Evolutionary conservation across 108 stramenopile genomes (phyloP), one percentile per base, ranked within the genome.

Genomic region (Aurantiochytrium sp.): DNA sequence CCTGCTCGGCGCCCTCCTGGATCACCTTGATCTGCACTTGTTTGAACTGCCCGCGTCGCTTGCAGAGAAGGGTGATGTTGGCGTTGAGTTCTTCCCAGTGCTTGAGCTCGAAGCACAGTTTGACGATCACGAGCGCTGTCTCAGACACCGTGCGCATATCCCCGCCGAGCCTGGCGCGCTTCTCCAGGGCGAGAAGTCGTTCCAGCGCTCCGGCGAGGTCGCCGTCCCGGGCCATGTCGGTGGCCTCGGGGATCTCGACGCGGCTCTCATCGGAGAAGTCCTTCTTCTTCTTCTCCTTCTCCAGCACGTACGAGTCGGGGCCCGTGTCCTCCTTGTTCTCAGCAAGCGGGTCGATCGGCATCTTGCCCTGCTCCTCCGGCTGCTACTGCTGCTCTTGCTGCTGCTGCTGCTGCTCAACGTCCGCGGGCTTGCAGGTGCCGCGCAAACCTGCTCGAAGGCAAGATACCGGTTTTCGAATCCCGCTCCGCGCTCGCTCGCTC

Each of bases 71-170:
- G 37, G 89, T 90, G 27, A 92, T 37, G 4, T 91, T 91, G 27
- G 93, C 54, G 89, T 93, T 93, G 39, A 93, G 86, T 88, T 92
- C 90, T 21, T 87, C 91, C 93, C 93, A 93, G 39, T 93, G 91
- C 42, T 86, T 45, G 19, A 50, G 45, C 24, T 89, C 42, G n/a
- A 48, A 69, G 85, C 92, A 91, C 36, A 93, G 90, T 41, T 91
- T 32, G 31, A 87, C 65, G 89, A 91, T 91, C 10, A 89, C 89
- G n/a, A 93, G 54, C 19, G 91, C 86, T 17, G 92, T 85, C 81
- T 92, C 92, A 41, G 88, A 89, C 27, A 93, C 85, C 53, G 87
- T 92, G 27, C 45, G n/a, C 50, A 86, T 54, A 69, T 93, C 93
- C 50, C 92, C 92, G 22, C 90, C 90, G 69, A 91, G 59, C 27